Conservation (phyloP, 805 yeast genomes). For the Yarrowia bubula region DNA sequence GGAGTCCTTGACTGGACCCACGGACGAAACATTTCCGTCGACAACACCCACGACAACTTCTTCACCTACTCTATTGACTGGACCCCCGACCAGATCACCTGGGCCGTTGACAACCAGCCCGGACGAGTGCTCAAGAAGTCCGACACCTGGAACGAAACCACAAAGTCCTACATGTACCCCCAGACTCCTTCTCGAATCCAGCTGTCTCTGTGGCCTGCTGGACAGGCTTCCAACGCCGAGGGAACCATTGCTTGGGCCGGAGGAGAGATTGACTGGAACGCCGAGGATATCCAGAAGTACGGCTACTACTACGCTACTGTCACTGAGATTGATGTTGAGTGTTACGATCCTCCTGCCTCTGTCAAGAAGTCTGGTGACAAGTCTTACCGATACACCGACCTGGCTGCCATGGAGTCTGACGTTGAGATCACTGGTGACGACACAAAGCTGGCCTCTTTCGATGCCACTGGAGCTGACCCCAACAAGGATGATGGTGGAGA, state of each 20-base stretch:
- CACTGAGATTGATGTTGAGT: slow-evolving; percentile 56
- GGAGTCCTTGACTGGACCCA: slow-evolving; percentile 70
- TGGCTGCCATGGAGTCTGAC: slow-evolving; percentile 45
- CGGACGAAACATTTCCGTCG: slow-evolving; percentile 45
- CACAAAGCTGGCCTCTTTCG: slow-evolving; percentile 58
- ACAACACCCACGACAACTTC: slow-evolving; percentile 62
- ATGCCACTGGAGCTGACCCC: slow-evolving; percentile 62
- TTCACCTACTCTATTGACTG: slow-evolving; percentile 81
- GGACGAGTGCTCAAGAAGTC: slow-evolving; percentile 62
- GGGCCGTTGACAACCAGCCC: slow-evolving; percentile 69
- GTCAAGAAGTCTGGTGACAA: slow-evolving; percentile 47
- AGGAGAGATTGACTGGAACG: slow-evolving; percentile 80
- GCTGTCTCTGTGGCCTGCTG: slow-evolving; percentile 57
- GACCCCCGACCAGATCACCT: slow-evolving; percentile 65
- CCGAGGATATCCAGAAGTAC: slow-evolving; percentile 63
- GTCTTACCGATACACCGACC: slow-evolving; percentile 55
- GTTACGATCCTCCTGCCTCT: slow-evolving; percentile 70
- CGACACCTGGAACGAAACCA: slow-evolving; percentile 58
- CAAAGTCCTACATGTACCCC: slow-evolving; percentile 70
- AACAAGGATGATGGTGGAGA: slow-evolving; percentile 31
- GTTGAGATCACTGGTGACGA: slow-evolving; percentile 62
- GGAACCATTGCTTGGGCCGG: slow-evolving; percentile 86
- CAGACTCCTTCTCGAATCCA: slow-evolving; percentile 89
- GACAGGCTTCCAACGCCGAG: slow-evolving; percentile 47
- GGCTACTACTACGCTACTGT: slow-evolving; percentile 81